Evolutionary conservation across 1,284 basidiomycete genomes (phyloP), one percentile per base, ranked within the genome.

Genomic region (Ganoderma sp.): DNA sequence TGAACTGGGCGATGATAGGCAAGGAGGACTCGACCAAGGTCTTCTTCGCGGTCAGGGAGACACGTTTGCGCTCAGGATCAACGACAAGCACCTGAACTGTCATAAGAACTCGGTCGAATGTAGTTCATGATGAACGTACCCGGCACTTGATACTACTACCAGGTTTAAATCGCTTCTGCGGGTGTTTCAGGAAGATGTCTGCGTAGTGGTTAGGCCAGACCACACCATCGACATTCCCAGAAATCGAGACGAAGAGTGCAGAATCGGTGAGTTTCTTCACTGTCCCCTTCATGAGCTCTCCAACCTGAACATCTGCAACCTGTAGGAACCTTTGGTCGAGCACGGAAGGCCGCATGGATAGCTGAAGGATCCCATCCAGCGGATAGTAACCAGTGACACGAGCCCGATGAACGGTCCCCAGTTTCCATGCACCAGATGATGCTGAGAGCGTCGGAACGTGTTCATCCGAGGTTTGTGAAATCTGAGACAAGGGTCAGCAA

Each of bases 191-290:
- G 43, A 84, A 81, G 75, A 99, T 96, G 78, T 99, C 97, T 41
- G 98, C 95, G 79, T 95, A 99, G 80, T 99, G 98, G 72, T 90
- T 86, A 0, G 97, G 96, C 91, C 95, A 98, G 39, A 99, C 88
- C 39, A 99, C 91, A 48, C 94, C 98, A 75, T 98, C 95, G 42
- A 97, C 89, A 69, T 87, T 93, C 9, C 93, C 95, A 17, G 92
- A 90, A 63, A 98, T 85, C 34, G 92, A 90, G 45, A 98, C 88
- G 74, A 98, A 96, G 45, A 99, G 81, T 0, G 88, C 92, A 60
- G 88, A 86, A 67, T 94, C 90, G 0, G 90, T 91, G 52, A 99
- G 84, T 69, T 87, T 90, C 80, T 93, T 95, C 69, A 99, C 87
- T 0, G 90, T 94, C 3, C 93, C 96, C 81, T 92, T 95, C 72